These are phyloP conservation scores for Antrodiella citrinella DNA, from an alignment of 768 basidiomycete species.

Conservation along the genomic window DNA sequence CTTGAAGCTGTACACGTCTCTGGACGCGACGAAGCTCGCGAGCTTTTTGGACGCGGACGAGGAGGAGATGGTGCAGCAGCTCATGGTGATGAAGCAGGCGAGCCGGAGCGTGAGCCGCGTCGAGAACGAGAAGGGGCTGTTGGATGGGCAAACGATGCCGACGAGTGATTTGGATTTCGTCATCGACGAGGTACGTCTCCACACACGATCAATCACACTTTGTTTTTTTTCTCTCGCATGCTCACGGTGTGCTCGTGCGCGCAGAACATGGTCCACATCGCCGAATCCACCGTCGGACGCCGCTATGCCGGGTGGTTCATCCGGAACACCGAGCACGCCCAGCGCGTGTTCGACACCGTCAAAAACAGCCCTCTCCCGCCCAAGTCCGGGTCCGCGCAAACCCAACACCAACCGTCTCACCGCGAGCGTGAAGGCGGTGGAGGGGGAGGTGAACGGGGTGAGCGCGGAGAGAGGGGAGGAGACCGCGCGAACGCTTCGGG, in stretches of 20 bases:
- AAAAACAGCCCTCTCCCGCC: constrained; percentile 40
- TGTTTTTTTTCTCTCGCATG: not conserved
- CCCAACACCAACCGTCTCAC: not conserved
- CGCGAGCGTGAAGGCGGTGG: too few species aligned
- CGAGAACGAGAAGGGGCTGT: constrained; percentile 42
- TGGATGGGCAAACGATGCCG: constrained; percentile 81
- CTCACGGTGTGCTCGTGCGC: not conserved
- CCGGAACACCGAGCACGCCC: constrained; percentile 88
- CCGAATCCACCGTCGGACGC: constrained; percentile 88
- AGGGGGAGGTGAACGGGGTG: too few species aligned
- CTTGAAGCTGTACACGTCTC: constrained; percentile 90
- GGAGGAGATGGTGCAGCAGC: constrained; percentile 90
- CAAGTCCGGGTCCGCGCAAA: constrained; percentile 7
- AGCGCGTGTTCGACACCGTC: constrained; percentile 78
- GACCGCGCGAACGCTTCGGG: too few species aligned
- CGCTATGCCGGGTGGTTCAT: constrained; percentile 98
- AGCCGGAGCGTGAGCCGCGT: constrained; percentile 66
- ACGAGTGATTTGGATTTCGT: constrained; percentile 95
- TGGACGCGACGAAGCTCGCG: constrained; percentile 87
- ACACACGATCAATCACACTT: too few species aligned
- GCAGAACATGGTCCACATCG: constrained; percentile 95
- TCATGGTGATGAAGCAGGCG: constrained; percentile 93
- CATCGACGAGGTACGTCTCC: constrained; percentile 79
- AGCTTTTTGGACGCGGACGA: constrained; percentile 88
- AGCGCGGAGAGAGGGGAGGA: too few species aligned